phyloP scores from a whole-genome alignment of 2,329 filamentous ascomycete genomes.

The Fusarium continuum region DNA sequence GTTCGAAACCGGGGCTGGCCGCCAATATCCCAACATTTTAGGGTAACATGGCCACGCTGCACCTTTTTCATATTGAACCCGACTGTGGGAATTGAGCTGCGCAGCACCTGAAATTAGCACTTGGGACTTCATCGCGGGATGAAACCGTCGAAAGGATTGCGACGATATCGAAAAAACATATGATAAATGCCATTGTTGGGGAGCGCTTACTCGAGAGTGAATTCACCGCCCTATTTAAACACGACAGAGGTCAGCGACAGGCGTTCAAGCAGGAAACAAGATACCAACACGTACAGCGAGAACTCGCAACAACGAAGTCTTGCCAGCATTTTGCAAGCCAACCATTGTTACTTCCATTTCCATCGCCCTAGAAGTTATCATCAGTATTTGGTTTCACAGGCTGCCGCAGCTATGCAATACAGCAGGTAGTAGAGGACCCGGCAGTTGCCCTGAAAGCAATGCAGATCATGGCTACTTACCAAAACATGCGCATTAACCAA shows the following conservation, averaged over 20 bases:
- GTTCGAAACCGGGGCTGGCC: slow-evolving; percentile 95
- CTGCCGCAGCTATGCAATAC: slow-evolving; percentile 10
- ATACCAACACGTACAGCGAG: slow-evolving; percentile 79
- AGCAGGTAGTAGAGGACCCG: slow-evolving; percentile 8
- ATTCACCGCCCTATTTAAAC: slow-evolving; percentile 87
- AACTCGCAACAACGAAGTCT: slow-evolving; percentile 92
- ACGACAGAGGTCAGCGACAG: slow-evolving; percentile 34
- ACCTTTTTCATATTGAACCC: slow-evolving; percentile 99
- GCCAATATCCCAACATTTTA: slow-evolving; percentile 99
- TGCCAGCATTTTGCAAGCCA: slow-evolving; percentile 96
- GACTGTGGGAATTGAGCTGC: slow-evolving; percentile 95
- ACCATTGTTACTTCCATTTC: slow-evolving; percentile 99
- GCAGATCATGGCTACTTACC: slow-evolving; percentile 66
- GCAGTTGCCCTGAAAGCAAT: slow-evolving; percentile 13
- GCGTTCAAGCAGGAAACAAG: slow-evolving; percentile 9
- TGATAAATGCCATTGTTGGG: slow-evolving; percentile 24
- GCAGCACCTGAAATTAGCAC: slow-evolving; percentile 53
- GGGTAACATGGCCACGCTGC: slow-evolving; percentile 95
- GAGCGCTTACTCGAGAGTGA: slow-evolving; percentile 90
- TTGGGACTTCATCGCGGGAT: slow-evolving; percentile 9
- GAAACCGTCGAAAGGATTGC: slow-evolving; percentile 1
- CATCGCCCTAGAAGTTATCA: slow-evolving; percentile 74
- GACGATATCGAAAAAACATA: slow-evolving; percentile 10
- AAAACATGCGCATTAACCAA: slow-evolving; percentile 97
- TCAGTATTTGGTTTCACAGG: slow-evolving; percentile 41